These are phyloP conservation scores for Penicillium freii DNA, from an alignment of 2,329 filamentous ascomycete species.

Conservation along the genomic window DNA sequence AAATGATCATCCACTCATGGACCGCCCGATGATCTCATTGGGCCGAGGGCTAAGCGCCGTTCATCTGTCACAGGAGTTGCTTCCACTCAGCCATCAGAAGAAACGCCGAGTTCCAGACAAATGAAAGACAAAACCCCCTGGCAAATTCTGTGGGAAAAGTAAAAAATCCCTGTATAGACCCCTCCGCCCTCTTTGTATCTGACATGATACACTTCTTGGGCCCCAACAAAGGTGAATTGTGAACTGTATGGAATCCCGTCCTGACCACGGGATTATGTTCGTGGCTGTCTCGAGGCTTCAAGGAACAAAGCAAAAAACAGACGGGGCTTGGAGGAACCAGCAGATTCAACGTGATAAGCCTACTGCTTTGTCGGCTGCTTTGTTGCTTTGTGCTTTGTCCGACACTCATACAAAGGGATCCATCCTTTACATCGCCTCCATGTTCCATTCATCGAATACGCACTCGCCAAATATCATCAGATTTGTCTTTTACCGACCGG, in stretches of 20 bases:
- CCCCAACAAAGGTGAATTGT: neutral
- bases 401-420: slow-evolving; percentile 2
- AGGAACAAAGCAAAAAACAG: neutral
- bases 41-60: slow-evolving; percentile 7
- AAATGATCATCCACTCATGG: neutral
- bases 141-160: neutral
- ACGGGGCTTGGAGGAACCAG: neutral
- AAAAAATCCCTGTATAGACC: neutral
- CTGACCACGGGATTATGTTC: neutral
- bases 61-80: slow-evolving; percentile 11
- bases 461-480: neutral
- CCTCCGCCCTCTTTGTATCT: neutral
- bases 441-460: slow-evolving; percentile 1
- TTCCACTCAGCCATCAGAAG: slow-evolving; percentile 3
- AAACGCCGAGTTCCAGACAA: slow-evolving; percentile 8
- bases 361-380: neutral
- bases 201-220: slow-evolving; percentile 1
- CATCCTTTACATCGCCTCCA: neutral
- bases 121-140: slow-evolving; percentile 4
- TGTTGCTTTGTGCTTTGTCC: slow-evolving; percentile 1
- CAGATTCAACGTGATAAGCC: neutral
- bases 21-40: slow-evolving; percentile 1
- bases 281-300: neutral
- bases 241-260: slow-evolving; percentile 1
- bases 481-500: neutral